Base-by-base conservation (phyloP, 257 asterid genomes). In the Cynanchum wilfordii region DNA sequence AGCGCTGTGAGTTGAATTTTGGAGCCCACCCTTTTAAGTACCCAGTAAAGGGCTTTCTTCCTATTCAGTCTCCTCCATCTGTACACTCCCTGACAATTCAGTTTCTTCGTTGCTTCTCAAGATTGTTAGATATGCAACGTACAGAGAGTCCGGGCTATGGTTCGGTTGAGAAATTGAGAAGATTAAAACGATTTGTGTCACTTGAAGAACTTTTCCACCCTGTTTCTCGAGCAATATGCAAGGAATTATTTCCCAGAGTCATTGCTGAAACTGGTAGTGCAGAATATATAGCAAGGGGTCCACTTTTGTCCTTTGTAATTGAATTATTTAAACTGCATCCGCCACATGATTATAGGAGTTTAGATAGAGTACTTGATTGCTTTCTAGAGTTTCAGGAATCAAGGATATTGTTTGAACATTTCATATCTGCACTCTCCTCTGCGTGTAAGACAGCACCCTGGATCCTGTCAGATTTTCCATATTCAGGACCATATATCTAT, bases 1-100 rank as follows among this genome's bases (percentile, higher is more conserved):
- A 93, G 81, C 88, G 98, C 1, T 91, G 98, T 73, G 90, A 93
- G 86, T 77, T 91, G 74, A 93, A 93, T 80, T 93, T 93, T 68
- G 98, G 98, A 76, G 94, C 84, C 27, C 79, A 73, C 67, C 98
- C 98, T 44, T 93, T 93, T 73, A 88, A 78, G 78, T 88, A 87
- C 83, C 96, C 98, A 27, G 63, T 93, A 75, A 84, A 91, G 72
- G 89, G 92, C 54, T 93, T 88, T 77, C 85, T 80, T 79, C 95
- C 98, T 66, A 83, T 89, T 82, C 96, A 88, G 77, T 85, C 88
- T 30, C 95, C 97, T 67, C 97, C 96, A 24, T 58, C 79, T 40
- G 80, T 76, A 30, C 73, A 69, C 59, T 64, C 87, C 56, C 76
- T 82, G 73, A 89, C 87, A 55, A 69, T 79, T 77, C 78, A 78